These are phyloP conservation scores for Sporisorium graminicola DNA, from an alignment of 1,284 basidiomycete genomes.

Conservation along the genomic window DNA sequence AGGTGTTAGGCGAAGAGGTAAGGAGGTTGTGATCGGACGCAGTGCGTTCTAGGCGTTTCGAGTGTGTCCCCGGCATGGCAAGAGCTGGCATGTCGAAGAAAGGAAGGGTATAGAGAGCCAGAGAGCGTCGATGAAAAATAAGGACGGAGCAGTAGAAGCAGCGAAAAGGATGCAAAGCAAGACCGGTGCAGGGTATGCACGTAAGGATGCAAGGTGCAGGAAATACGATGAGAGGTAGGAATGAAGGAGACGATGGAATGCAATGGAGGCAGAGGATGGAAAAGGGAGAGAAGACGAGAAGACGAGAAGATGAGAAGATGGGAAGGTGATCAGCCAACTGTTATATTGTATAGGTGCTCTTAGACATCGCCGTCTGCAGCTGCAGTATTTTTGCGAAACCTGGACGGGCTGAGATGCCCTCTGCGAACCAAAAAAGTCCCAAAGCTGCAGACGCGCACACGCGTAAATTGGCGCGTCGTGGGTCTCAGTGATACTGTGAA, in stretches of 20 bases:
- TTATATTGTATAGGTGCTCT: neutral
- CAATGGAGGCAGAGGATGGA: neutral
- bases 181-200: slow-evolving; percentile 4
- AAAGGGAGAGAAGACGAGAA: slow-evolving; percentile 5
- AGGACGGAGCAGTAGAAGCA: neutral
- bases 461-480: slow-evolving; percentile 57
- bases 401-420: neutral
- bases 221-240: neutral
- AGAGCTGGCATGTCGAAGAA: slow-evolving; percentile 27
- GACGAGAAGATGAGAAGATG: neutral
- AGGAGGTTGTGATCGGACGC: slow-evolving; percentile 24
- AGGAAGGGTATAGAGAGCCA: neutral
- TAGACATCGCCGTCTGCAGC: neutral
- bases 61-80: slow-evolving; percentile 31
- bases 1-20: slow-evolving; percentile 28
- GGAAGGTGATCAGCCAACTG: slow-evolving; percentile 24
- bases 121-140: slow-evolving; percentile 4
- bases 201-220: neutral
- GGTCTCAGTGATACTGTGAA: neutral
- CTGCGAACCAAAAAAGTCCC: neutral
- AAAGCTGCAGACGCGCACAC: slow-evolving; percentile 14
- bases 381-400: neutral
- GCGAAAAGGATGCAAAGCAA: neutral
- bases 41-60: slow-evolving; percentile 29
- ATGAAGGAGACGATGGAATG: neutral